phyloP scores from a whole-genome alignment of 371 early-diverging fungal species.

The Mucor piriformis region DNA sequence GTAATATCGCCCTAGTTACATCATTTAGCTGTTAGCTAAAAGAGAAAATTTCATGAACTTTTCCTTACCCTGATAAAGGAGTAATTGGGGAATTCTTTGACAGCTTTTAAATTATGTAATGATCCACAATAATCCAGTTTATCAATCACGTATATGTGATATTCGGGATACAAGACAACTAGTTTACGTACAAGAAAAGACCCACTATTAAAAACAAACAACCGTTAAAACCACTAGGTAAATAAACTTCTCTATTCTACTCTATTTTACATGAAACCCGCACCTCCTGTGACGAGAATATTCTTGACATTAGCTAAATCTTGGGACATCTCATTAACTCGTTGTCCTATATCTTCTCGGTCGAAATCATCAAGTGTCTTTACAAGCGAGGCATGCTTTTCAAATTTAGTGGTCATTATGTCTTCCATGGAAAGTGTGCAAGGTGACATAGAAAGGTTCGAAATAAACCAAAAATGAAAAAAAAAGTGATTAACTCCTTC shows the following conservation, averaged over 20 bases:
- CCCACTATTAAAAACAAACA: conserved; percentile 24
- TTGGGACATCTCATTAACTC: conserved; percentile 32
- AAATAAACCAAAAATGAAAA: background rate
- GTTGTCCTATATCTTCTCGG: conserved; percentile 49
- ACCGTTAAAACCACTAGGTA: background rate
- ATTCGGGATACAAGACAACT: conserved; percentile 71
- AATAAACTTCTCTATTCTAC: too few species aligned
- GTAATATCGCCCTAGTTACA: conserved; percentile 79
- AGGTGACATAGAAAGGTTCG: conserved; percentile 10
- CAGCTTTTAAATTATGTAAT: conserved; percentile 59
- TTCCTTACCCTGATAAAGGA: conserved; percentile 66
- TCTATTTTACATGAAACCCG: conserved; percentile 81
- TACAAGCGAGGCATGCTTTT: conserved; percentile 31
- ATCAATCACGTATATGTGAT: conserved; percentile 74
- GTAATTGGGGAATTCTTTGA: conserved; percentile 62
- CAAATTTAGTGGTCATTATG: background rate
- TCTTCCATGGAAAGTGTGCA: conserved; percentile 1
- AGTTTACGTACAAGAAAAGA: conserved; percentile 67
- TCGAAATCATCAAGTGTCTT: conserved; percentile 44
- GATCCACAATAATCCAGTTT: conserved; percentile 86
- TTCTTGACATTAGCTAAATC: conserved; percentile 47
- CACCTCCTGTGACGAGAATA: conserved; percentile 86
- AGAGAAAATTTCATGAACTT: background rate
- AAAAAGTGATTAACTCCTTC: too few species aligned
- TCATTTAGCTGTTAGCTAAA: too few species aligned